Base-by-base conservation (phyloP, 495 filamentous ascomycete species). In the Terfezia boudieri region DNA sequence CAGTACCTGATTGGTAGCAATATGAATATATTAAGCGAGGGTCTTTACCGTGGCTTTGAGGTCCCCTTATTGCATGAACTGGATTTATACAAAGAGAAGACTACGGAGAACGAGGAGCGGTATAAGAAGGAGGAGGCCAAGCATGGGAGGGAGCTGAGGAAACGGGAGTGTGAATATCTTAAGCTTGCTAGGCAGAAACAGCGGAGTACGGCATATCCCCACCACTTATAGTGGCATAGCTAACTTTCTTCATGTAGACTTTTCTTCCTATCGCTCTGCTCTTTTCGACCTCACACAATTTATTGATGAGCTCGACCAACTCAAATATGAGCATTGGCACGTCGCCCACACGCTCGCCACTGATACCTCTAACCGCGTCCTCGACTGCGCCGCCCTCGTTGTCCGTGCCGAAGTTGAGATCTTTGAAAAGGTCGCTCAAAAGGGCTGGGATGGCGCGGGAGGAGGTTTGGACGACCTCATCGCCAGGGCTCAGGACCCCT, bases 1-100 rank as follows among this genome's bases (percentile, higher is more conserved):
- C 77, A 81, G 59, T 76, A 81, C 58, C 66, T 81, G 26, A 71
- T 80, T 20, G 76, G 76, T 11, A 81, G 79, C 63, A 78, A 81
- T 64, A 75, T 77, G 61, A 74, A 79, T 56, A 79, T 81, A 56
- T 68, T 81, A 0, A 71, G 67, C 22, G 77, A 81, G 59, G 77
- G 74, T 5, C 73, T 81, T n/a, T 80, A 81, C 64, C 67, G 77
- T 16, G 70, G 69, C 48, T 81, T 81, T 59, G 77, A 81, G 61
- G 77, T 80, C 8, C 77, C 77, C 26, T 65, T 81, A 17, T 65
- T 81, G 32, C 76, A 80, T 64, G 77, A 81, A 63, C 65, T 81
- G 49, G 77, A 81, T 61, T 69, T 69, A 43, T 81, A 77, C 74
- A 71, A 71, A 12, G 67, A 67, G 23, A 70, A 72, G 48, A 73